Evolutionary conservation across 768 basidiomycete species (phyloP), one percentile per base, ranked within the genome.

Genomic region (Termitomyces sp.): DNA sequence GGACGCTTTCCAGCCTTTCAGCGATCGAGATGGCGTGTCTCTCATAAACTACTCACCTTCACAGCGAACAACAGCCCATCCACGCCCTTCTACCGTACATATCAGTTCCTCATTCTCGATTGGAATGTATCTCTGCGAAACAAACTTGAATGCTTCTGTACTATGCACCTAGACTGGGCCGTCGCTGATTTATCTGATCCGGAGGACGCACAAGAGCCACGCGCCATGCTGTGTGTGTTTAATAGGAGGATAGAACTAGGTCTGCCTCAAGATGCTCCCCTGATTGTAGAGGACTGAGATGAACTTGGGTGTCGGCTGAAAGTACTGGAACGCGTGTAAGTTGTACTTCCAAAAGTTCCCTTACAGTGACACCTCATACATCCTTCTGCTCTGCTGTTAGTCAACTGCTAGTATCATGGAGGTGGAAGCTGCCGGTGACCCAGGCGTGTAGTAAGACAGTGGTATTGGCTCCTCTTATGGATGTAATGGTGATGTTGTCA

Each of bases 21-120:
- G 27, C n/a, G 10, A 36, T 10, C 48, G 13, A 20, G 18, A 33
- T 50, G 48, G 48, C 48, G 48, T 16, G 22, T 50, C 24, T 50
- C 48, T 34, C 20, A 12, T 36, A 50, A 33, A 33, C 48, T 13
- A 36, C 13, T 24, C 2, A 22, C 20, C 34, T 50, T 50, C 34
- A 22, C 33, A 4, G 24, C 33, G 13, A 50, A 34, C 14, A 64
- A 69, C 59, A 71, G 64, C 16, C 48, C 64, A 30, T 54, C 69
- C 27, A 71, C 73, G 14, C 72, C 67, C 14, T 71, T 74, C 59
- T 68, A 72, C 61, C 65, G 66, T 54, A 65, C 72, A n/a, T 74
- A 72, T 52, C 57, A 69, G 53, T 71, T 74, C 49, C 64, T 69
- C 47, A 64, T 71, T 22, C 54, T 68, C 9, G 61, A 65, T 48